These are phyloP conservation scores for Emydomyces testavorans DNA, from an alignment of 2,329 filamentous ascomycete genomes.

Conservation along the genomic window DNA sequence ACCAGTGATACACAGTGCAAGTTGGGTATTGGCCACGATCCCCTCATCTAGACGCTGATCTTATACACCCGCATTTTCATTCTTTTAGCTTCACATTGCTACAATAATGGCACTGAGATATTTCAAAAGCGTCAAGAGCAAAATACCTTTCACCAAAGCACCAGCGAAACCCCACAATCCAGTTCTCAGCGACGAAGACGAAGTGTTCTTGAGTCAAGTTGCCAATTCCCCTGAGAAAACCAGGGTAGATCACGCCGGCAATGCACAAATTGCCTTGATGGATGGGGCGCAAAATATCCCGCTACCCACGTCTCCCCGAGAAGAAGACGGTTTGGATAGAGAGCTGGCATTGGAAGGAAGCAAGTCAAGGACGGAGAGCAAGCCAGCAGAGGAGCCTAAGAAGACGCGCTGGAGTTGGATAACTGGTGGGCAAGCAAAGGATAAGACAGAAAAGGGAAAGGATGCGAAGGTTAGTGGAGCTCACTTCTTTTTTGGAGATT, in stretches of 20 bases:
- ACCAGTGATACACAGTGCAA: too few relatives aligned
- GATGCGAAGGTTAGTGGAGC: slow-evolving; percentile 16
- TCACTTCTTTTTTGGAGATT: background rate
- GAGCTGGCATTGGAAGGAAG: slow-evolving; percentile 8
- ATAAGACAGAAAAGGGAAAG: slow-evolving; percentile 22
- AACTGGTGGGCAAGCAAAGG: slow-evolving; percentile 25
- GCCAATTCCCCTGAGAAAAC: slow-evolving; percentile 17
- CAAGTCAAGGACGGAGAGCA: slow-evolving; percentile 20
- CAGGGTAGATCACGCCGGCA: slow-evolving; percentile 21
- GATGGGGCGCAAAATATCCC: slow-evolving; percentile 39
- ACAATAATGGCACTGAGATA: slow-evolving; percentile 31
- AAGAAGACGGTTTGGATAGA: slow-evolving; percentile 28
- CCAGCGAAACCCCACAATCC: slow-evolving; percentile 26
- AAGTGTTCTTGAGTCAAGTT: slow-evolving; percentile 45
- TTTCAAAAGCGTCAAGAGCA: slow-evolving; percentile 34
- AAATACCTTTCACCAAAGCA: slow-evolving; percentile 26
- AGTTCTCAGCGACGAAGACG: slow-evolving; percentile 51
- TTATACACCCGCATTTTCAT: too few relatives aligned
- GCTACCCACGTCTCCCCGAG: slow-evolving; percentile 40
- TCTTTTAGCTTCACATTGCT: too few relatives aligned
- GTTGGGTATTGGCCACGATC: too few relatives aligned
- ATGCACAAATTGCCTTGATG: slow-evolving; percentile 38
- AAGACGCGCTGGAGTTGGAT: slow-evolving; percentile 33
- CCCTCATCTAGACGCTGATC: background rate
- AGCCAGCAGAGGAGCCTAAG: slow-evolving; percentile 16